These are phyloP conservation scores for Fusarium virguliforme DNA, from an alignment of 2,329 filamentous ascomycete species.

Conservation along the genomic window DNA sequence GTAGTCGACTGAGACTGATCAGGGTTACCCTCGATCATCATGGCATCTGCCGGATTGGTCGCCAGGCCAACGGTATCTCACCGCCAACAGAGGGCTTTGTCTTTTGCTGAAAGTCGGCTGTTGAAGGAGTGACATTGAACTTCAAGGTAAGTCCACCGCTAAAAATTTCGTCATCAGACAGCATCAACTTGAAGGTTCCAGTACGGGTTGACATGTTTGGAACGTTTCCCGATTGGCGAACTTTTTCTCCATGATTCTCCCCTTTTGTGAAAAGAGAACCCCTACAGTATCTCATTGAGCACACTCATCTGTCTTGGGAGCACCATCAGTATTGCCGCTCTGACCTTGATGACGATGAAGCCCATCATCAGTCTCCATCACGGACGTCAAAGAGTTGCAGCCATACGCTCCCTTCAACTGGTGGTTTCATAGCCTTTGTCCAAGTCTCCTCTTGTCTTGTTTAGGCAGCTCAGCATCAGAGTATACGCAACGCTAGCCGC, in stretches of 20 bases:
- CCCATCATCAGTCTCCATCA: too few relatives aligned
- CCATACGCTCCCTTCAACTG: too few relatives aligned
- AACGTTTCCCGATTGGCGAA: background rate
- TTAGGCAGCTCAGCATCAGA: background rate
- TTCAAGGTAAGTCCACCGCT: background rate
- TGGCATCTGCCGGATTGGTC: background rate
- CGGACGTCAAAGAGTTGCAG: too few relatives aligned
- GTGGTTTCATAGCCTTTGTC: too few relatives aligned
- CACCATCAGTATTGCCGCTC: too few relatives aligned
- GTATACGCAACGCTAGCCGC: background rate
- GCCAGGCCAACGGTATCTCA: background rate
- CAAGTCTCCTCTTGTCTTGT: background rate
- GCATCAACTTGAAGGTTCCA: background rate
- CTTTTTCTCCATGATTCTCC: background rate
- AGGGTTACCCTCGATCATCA: background rate
- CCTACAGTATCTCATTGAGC: too few relatives aligned
- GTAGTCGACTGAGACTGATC: background rate
- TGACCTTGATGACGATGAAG: too few relatives aligned
- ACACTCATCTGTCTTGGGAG: too few relatives aligned
- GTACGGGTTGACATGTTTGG: background rate
- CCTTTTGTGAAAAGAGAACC: too few relatives aligned
- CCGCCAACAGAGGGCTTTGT: background rate
- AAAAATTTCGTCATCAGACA: background rate
- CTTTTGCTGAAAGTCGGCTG: background rate
- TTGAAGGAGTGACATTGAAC: background rate